A percentile compares a stretch with the other conserved stretches of the same genome.
Evolutionary conservation across 176 grass and related monocot genomes (phyloP).

Genomic region (Ampelocalamus luodianensis): DNA sequence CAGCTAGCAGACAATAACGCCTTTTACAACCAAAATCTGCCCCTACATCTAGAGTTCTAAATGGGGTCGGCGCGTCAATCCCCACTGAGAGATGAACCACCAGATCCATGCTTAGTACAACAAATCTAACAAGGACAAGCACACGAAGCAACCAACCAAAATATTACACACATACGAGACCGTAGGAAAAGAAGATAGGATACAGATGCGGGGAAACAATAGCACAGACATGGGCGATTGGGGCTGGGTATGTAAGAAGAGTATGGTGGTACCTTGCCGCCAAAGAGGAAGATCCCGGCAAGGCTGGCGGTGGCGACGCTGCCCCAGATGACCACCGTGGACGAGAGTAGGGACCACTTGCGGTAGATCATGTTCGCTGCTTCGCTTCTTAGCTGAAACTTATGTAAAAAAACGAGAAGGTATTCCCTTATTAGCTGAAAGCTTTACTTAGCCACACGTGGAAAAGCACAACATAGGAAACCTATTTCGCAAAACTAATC

Average conservation of each 20-base stretch:
- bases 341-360: constrained; percentile 85
- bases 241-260: background rate
- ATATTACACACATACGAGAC: background rate
- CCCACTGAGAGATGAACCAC: background rate
- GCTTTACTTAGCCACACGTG: background rate
- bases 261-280: constrained; percentile 59
- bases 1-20: no score
- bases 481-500: background rate
- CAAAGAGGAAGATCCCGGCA: constrained; percentile 70
- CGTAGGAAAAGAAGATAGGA: background rate
- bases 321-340: constrained; percentile 76
- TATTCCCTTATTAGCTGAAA: constrained; percentile 3
- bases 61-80: background rate
- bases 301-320: constrained; percentile 69
- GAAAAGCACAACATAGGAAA: constrained; percentile 8
- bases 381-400: background rate
- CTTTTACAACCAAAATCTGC: background rate
- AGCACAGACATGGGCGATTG: background rate
- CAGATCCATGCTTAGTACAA: constrained; percentile 1
- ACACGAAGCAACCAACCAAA: background rate
- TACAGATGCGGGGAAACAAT: background rate
- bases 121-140: background rate
- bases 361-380: constrained; percentile 71
- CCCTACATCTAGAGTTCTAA: background rate
- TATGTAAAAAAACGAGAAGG: background rate